Base-by-base conservation (phyloP, 306 rosid genomes). In the Gastrolobium bilobum region DNA sequence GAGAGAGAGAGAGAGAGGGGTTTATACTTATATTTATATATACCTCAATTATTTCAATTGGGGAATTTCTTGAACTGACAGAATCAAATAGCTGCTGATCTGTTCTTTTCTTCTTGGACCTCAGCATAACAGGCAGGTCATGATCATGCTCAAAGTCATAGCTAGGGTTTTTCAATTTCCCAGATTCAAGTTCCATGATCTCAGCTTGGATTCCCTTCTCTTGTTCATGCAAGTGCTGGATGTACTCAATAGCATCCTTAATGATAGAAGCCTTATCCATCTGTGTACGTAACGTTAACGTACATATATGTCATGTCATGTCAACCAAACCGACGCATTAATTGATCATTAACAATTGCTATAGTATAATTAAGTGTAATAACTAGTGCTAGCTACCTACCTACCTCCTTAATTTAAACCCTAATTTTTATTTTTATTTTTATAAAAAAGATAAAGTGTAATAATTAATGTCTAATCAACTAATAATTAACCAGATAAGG, bases 201-300 rank as follows among this genome's bases (percentile, higher is more conserved):
- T 93, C 98, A 1, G 85, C 84, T 73, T 91, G 82, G 38, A 93
- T 79, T 40, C 81, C 88, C 80, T 80, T 82, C 68, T 93, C 97
- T 85, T 93, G 90, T 3, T 89, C 91, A 3, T 88, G 97, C 39
- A 93, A 80, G 71, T 86, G 80, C 71, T 91, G 86, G 44, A 93
- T 93, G 52, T 93, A 88, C 10, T 81, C 91, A 42, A 91, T 93
- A 0, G 98, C 98, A 64, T 93, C 98, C 81, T 91, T 91, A 52
- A 93, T 84, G 62, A 93, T 91, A 0, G 98, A 93, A 67, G 94
- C 97, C 81, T 88, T 93, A 76, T 93, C 98, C 98, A 93, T 93
- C 98, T 93, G 81, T 38, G 8, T 9, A n/a, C 40, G 26, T 20
- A 20, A 20, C n/a, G n/a, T 20, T 20, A 20, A 20, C 26, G 26